These are phyloP conservation scores for Coniosporium apollinis DNA, from an alignment of 495 filamentous ascomycete genomes.

Conservation along the genomic window DNA sequence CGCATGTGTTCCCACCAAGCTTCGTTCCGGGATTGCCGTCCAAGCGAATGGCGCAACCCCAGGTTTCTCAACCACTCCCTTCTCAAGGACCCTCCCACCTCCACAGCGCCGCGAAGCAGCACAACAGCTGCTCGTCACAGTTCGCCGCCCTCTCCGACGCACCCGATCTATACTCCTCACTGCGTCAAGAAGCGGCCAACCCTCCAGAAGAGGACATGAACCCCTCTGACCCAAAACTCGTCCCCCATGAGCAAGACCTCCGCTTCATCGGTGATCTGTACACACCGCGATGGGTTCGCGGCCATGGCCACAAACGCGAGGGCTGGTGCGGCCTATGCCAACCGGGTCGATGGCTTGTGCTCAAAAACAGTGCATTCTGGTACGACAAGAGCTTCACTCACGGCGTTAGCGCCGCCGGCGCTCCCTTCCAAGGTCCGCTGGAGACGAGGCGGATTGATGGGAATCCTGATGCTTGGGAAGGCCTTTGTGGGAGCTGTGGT, in stretches of 20 bases:
- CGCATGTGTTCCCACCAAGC: constrained; percentile 17
- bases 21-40: not conserved
- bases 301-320: constrained; percentile 66
- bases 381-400: constrained; percentile 75
- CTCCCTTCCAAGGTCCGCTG: constrained; percentile 53
- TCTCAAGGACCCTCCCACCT: constrained; percentile 50
- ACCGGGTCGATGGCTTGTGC: constrained; percentile 61
- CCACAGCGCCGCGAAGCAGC: constrained; percentile 48
- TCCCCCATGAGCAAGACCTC: constrained; percentile 59
- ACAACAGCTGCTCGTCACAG: constrained; percentile 35
- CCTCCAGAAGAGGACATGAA: constrained; percentile 64
- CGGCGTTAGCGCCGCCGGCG: constrained; percentile 60
- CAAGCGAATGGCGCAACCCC: constrained; percentile 9
- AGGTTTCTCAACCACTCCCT: constrained; percentile 34
- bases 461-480: constrained; percentile 71
- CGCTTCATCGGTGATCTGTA: constrained; percentile 63
- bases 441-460: constrained; percentile 57
- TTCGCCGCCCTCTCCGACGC: constrained; percentile 50
- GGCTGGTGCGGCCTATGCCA: constrained; percentile 78
- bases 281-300: constrained; percentile 62
- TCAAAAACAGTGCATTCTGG: constrained; percentile 77
- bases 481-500: constrained; percentile 56
- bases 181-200: constrained; percentile 47
- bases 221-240: constrained; percentile 48
- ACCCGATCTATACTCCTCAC: constrained; percentile 54